phyloP scores from a whole-genome alignment of 2,329 filamentous ascomycete species.

The Trichoderma brevicompactum region DNA sequence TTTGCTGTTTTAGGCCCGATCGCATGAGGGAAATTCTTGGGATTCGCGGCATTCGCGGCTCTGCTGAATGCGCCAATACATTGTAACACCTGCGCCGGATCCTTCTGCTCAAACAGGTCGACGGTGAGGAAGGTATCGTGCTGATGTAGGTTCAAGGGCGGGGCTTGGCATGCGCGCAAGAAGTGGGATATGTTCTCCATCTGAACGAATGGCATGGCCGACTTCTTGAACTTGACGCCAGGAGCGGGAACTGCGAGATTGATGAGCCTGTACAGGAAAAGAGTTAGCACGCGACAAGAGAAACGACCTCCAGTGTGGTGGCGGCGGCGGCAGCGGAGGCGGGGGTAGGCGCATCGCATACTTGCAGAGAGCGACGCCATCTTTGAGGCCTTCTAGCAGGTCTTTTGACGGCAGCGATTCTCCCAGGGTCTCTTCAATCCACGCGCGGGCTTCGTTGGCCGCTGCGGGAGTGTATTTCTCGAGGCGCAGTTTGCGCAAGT shows the following conservation, averaged over 20 bases:
- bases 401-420: conserved; percentile 74
- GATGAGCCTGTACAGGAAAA: conserved; percentile 64
- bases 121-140: conserved; percentile 98
- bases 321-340: neutral
- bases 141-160: conserved; percentile 83
- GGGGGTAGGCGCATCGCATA: conserved; percentile 49
- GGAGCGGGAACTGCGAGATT: conserved; percentile 79
- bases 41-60: conserved; percentile 75
- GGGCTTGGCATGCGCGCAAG: conserved; percentile 81
- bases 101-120: conserved; percentile 93
- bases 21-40: conserved; percentile 70
- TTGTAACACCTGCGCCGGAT: conserved; percentile 93
- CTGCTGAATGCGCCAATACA: conserved; percentile 91
- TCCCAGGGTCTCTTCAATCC: conserved; percentile 83
- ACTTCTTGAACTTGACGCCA: conserved; percentile 87
- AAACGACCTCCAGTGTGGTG: neutral
- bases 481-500: conserved; percentile 90
- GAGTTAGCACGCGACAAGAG: conserved; percentile 11
- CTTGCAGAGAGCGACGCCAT: conserved; percentile 93
- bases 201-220: conserved; percentile 95
- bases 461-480: conserved; percentile 91
- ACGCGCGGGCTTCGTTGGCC: conserved; percentile 79
- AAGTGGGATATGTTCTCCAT: conserved; percentile 99
- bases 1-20: conserved; percentile 72
- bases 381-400: conserved; percentile 82